These are phyloP conservation scores for Geosmithia putterillii DNA, from an alignment of 2,329 filamentous ascomycete genomes.

Conservation along the genomic window DNA sequence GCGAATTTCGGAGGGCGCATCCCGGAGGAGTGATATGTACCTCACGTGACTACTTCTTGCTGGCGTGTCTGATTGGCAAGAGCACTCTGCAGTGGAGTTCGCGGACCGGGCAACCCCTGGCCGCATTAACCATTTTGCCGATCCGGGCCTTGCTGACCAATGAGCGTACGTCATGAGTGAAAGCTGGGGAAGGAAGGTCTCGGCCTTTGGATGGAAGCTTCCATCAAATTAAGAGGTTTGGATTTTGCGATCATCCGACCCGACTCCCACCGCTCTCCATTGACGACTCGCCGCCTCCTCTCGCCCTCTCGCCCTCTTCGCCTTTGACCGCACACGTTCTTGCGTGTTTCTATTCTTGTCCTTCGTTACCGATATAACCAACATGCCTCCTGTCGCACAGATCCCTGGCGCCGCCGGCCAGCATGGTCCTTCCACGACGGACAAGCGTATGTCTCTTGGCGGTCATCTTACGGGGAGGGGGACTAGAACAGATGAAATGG, in stretches of 20 bases:
- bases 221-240: background rate
- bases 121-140: background rate
- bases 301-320: background rate
- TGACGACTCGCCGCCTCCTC: background rate
- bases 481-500: background rate
- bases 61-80: background rate
- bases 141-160: background rate
- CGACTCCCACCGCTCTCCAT: background rate
- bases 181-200: background rate
- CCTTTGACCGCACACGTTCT: background rate
- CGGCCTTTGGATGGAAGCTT: background rate
- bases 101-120: background rate
- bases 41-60: background rate
- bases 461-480: background rate
- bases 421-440: constrained; percentile 37
- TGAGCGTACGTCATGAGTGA: background rate
- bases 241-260: background rate
- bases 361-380: constrained; percentile 1
- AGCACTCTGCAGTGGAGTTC: no score
- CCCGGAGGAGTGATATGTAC: background rate
- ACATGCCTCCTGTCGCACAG: constrained; percentile 28
- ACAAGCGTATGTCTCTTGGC: constrained; percentile 34
- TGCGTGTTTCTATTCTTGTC: background rate
- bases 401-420: constrained; percentile 26
- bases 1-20: background rate